These are phyloP conservation scores for Nasturtium officinale DNA, from an alignment of 345 rosid genomes.

Conservation along the genomic window DNA sequence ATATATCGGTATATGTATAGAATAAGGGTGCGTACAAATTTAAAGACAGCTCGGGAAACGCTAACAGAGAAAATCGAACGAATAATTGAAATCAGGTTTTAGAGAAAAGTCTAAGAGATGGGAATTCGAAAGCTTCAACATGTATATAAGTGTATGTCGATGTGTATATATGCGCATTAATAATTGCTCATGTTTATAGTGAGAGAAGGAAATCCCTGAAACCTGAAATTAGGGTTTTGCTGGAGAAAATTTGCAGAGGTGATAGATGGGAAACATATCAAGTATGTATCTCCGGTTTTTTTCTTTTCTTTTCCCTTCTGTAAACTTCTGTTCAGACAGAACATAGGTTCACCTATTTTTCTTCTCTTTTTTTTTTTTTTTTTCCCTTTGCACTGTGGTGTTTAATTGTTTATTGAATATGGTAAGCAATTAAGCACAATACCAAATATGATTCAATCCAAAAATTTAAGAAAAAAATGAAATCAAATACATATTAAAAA, in stretches of 20 bases:
- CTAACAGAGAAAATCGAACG: constrained; percentile 17
- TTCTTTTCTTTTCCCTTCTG: constrained; percentile 27
- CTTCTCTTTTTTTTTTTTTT: not conserved
- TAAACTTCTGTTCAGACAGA: constrained; percentile 32
- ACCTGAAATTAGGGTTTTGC: constrained; percentile 43
- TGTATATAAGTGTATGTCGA: not conserved
- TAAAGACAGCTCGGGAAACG: not conserved
- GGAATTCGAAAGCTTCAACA: constrained; percentile 14
- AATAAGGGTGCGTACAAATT: constrained; percentile 1
- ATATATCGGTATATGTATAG: not conserved
- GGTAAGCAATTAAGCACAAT: no score
- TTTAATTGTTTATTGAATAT: not conserved
- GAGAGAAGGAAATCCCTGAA: constrained; percentile 21
- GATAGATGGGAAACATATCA: constrained; percentile 12
- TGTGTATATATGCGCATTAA: not conserved
- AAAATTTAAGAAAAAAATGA: no score
- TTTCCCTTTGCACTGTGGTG: not conserved
- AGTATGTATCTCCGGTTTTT: constrained; percentile 21
- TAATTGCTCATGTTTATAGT: not conserved
- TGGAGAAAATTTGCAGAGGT: constrained; percentile 37
- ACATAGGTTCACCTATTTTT: constrained; percentile 33
- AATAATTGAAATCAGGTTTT: not conserved
- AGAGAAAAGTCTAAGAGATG: constrained; percentile 7
- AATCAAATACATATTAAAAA: not conserved
- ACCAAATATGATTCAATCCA: not conserved